Evolutionary conservation across 176 grass and related monocot genomes (phyloP).

Genomic region (Rhynchospora tenuis): DNA sequence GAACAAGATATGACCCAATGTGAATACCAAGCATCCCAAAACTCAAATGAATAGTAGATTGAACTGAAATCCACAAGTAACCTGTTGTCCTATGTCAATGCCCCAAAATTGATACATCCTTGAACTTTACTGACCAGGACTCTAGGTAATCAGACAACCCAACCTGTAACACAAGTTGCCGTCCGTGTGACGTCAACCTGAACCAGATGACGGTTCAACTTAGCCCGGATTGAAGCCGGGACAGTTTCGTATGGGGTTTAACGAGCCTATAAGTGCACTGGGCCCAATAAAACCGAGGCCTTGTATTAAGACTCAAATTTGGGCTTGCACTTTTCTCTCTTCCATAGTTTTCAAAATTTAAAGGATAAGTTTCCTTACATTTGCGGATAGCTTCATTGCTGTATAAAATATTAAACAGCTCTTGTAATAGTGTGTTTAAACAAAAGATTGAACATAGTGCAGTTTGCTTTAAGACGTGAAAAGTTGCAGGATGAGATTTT

Average conservation of each 20-base stretch:
- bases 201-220: no score
- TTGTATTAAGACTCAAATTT: not conserved
- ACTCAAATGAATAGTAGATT: not conserved
- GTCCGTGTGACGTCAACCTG: no score
- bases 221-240: no score
- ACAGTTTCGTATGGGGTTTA: not conserved
- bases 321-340: slow-evolving; percentile 1
- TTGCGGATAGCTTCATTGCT: not conserved
- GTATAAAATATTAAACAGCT: not conserved
- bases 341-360: not conserved
- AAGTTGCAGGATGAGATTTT: slow-evolving; percentile 7
- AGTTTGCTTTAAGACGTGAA: not conserved
- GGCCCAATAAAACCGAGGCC: not conserved
- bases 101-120: no score
- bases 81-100: not conserved
- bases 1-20: not conserved
- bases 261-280: not conserved
- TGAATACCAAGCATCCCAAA: not conserved
- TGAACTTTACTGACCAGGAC: no score
- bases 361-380: not conserved
- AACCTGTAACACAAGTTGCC: no score
- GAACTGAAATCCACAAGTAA: not conserved
- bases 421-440: not conserved
- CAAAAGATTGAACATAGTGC: not conserved
- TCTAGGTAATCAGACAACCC: no score